Evolutionary conservation across 2,329 filamentous ascomycete species (phyloP).

Genomic region (Rhinocladiella mackenziei): DNA sequence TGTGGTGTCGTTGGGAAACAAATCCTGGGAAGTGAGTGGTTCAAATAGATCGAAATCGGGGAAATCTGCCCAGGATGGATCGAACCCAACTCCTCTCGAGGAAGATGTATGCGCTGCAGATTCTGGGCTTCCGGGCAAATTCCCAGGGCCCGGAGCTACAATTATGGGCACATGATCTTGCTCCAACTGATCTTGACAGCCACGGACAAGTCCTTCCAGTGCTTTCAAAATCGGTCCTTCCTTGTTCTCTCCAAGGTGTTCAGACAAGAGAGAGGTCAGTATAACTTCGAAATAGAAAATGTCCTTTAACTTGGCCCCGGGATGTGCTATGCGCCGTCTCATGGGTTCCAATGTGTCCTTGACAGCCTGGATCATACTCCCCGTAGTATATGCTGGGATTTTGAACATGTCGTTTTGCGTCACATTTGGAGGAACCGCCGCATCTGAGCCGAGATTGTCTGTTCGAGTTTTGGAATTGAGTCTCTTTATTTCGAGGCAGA

Average conservation of each 20-base stretch:
- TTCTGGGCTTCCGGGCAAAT: not conserved
- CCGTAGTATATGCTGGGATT: constrained; percentile 13
- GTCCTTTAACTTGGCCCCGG: constrained; percentile 23
- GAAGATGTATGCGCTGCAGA: not conserved
- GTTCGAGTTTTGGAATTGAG: constrained; percentile 1
- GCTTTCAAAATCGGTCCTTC: constrained; percentile 7
- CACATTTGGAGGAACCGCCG: not conserved
- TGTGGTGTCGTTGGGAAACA: no score
- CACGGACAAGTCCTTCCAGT: constrained; percentile 11
- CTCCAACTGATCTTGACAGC: constrained; percentile 13
- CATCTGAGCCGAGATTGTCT: not conserved
- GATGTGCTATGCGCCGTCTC: constrained; percentile 21
- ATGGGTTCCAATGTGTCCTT: constrained; percentile 25
- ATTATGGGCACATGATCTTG: constrained; percentile 4
- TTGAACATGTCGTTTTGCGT: not conserved
- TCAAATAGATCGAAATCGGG: constrained; percentile 13
- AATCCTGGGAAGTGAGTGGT: not conserved
- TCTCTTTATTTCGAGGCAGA: constrained; percentile 26
- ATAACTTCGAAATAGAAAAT: constrained; percentile 26
- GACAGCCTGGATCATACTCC: constrained; percentile 19
- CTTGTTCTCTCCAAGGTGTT: constrained; percentile 1
- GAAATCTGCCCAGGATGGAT: constrained; percentile 17
- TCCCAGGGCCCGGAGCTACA: not conserved
- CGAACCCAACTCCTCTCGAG: constrained; percentile 4
- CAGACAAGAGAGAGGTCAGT: constrained; percentile 15